Conservation (phyloP, 805 yeast species). For the Saccharomycopsis oosterbeekiorum region DNA sequence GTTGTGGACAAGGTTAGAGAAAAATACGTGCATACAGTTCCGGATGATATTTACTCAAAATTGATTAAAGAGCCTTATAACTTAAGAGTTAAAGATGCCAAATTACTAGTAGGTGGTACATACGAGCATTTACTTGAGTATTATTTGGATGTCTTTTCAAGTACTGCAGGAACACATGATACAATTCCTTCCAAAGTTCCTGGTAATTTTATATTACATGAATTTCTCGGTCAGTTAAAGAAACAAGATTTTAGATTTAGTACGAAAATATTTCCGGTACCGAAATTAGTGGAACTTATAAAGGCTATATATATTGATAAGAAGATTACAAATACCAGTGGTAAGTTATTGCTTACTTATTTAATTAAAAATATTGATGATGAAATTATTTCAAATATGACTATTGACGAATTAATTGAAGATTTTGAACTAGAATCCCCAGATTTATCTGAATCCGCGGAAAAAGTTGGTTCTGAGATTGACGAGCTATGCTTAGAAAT, state of each 20-base stretch:
- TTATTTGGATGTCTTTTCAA: constrained; percentile 36
- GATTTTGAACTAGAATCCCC: constrained; percentile 40
- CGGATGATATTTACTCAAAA: constrained; percentile 44
- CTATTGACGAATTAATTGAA: constrained; percentile 38
- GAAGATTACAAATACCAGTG: constrained; percentile 55
- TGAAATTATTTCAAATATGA: constrained; percentile 18
- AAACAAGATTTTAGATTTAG: constrained; percentile 30
- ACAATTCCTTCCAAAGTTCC: constrained; percentile 31
- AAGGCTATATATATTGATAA: constrained; percentile 33
- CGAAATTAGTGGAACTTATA: constrained; percentile 46
- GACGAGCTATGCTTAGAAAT: constrained; percentile 37
- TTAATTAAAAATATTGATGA: constrained; percentile 42
- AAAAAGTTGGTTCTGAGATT: constrained; percentile 26
- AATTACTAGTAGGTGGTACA: constrained; percentile 37
- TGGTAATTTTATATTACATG: constrained; percentile 78
- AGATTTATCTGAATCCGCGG: constrained; percentile 24
- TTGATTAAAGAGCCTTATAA: constrained; percentile 42
- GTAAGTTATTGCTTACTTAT: constrained; percentile 53
- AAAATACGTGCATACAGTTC: constrained; percentile 42
- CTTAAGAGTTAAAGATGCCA: constrained; percentile 66
- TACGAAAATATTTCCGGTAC: constrained; percentile 28
- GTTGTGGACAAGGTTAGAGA: constrained; percentile 34
- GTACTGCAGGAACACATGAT: constrained; percentile 17
- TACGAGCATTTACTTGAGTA: constrained; percentile 36
- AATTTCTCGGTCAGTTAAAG: constrained; percentile 59